phyloP scores from a whole-genome alignment of 306 rosid species.

The Vigna trinervia region DNA sequence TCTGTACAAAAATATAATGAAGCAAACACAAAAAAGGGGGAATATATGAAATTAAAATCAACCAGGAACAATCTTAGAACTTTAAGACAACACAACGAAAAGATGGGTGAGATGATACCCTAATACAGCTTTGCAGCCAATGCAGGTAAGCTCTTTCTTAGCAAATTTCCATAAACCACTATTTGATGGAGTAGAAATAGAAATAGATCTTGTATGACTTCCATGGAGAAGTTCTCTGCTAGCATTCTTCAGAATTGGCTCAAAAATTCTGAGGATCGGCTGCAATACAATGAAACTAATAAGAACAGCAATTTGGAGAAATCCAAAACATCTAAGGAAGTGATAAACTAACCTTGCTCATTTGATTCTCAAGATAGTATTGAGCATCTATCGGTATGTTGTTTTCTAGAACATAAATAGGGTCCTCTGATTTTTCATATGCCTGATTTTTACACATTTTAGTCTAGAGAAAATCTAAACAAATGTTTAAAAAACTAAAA shows the following conservation, averaged over 20 bases:
- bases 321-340: conserved; percentile 32
- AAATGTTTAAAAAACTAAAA: conserved; percentile 29
- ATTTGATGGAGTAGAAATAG: conserved; percentile 90
- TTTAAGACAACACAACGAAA: conserved; percentile 22
- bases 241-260: conserved; percentile 96
- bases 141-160: conserved; percentile 83
- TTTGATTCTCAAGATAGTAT: conserved; percentile 97
- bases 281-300: conserved; percentile 54
- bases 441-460: conserved; percentile 63
- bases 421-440: conserved; percentile 96
- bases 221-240: conserved; percentile 98
- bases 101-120: conserved; percentile 57
- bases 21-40: conserved; percentile 7
- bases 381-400: conserved; percentile 97
- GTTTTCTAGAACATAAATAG: conserved; percentile 93
- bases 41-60: conserved; percentile 33
- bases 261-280: conserved; percentile 97
- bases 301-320: conserved; percentile 38
- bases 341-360: conserved; percentile 74
- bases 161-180: conserved; percentile 96
- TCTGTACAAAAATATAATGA: conserved; percentile 24
- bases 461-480: conserved; percentile 35
- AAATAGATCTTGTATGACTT: conserved; percentile 92
- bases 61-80: conserved; percentile 29
- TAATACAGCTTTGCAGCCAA: conserved; percentile 93